Conservation (phyloP, 257 asterid genomes). For the Solanum infundibuliforme region DNA sequence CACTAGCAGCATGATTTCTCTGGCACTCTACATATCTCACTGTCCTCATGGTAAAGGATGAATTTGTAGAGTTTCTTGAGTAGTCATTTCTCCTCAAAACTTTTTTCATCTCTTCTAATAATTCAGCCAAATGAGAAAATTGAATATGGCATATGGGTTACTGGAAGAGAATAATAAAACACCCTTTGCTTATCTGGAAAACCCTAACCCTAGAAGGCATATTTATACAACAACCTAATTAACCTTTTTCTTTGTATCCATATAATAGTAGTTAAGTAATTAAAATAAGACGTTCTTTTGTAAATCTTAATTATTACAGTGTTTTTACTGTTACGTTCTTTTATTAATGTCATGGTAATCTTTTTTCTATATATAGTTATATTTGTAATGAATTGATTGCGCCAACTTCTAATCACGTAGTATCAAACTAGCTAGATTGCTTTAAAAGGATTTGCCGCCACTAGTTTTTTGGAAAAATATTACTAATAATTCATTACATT, state of each 20-base stretch:
- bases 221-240: constrained; percentile 29
- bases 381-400: constrained; percentile 37
- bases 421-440: background rate
- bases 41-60: constrained; percentile 17
- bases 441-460: background rate
- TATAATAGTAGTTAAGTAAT: background rate
- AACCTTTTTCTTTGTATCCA: background rate
- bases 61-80: constrained; percentile 15
- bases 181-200: constrained; percentile 15
- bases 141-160: background rate
- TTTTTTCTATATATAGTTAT: constrained; percentile 15
- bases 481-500: background rate
- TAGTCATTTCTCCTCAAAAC: constrained; percentile 25
- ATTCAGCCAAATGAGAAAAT: background rate
- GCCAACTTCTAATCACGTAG: constrained; percentile 36
- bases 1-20: constrained; percentile 78
- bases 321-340: background rate
- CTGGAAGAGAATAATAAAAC: background rate
- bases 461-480: background rate
- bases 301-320: background rate
- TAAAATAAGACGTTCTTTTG: background rate
- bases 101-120: constrained; percentile 28
- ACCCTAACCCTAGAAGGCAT: constrained; percentile 53
- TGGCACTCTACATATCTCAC: constrained; percentile 77
- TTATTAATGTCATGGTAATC: background rate